Evolutionary conservation across 1,284 basidiomycete species (phyloP).

Genomic region (Hypsizygus ulmarius): DNA sequence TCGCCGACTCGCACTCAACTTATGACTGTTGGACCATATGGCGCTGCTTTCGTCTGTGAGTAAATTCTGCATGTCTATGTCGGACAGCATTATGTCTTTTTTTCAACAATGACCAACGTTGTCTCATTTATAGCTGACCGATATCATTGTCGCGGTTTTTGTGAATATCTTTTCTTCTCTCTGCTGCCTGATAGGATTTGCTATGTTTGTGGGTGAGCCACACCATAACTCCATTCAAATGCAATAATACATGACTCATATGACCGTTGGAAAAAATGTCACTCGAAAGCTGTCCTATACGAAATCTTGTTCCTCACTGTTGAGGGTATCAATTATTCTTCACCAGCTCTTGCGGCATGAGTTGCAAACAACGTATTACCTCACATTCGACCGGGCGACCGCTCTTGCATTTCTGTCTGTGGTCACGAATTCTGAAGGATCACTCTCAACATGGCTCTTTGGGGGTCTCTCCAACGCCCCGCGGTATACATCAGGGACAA

Average conservation of each 20-base stretch:
- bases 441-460: conserved; percentile 15
- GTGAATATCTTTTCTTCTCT: conserved; percentile 26
- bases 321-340: conserved; percentile 12
- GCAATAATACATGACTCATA: not conserved
- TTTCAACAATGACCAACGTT: conserved; percentile 36
- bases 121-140: conserved; percentile 28
- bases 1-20: conserved; percentile 33
- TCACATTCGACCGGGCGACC: conserved; percentile 14
- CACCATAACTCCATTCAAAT: conserved; percentile 8
- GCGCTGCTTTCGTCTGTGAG: conserved; percentile 26
- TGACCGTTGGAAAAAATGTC: conserved; percentile 1
- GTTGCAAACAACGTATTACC: conserved; percentile 16
- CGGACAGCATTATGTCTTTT: not conserved
- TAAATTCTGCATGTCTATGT: not conserved
- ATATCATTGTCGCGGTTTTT: conserved; percentile 11
- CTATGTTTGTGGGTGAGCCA: conserved; percentile 43
- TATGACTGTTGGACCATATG: conserved; percentile 34
- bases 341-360: conserved; percentile 15
- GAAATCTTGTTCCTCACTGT: conserved; percentile 15
- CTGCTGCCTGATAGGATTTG: conserved; percentile 42
- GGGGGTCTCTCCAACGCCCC: conserved; percentile 12
- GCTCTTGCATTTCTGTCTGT: conserved; percentile 9
- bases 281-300: conserved; percentile 9
- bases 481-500: conserved; percentile 10
- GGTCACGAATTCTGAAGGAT: conserved; percentile 13